Conservation (phyloP, 805 yeast genomes). For the Yueomyces sinensis region DNA sequence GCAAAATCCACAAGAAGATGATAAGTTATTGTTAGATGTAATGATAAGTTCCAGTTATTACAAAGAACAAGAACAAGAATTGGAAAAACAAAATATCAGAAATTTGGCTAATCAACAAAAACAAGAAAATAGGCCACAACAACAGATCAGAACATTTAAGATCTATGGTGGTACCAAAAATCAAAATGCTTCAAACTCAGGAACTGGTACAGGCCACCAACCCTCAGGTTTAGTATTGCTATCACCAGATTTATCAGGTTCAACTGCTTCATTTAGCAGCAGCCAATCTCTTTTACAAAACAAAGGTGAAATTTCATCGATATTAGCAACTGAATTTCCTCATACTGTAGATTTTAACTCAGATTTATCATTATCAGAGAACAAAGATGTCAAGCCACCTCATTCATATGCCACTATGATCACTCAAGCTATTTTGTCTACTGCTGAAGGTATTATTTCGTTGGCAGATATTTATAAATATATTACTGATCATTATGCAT, state of each 20-base stretch:
- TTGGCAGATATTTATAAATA: slow-evolving; percentile 83
- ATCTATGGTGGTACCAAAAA: slow-evolving; percentile 17
- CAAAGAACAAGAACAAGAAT: slow-evolving; percentile 6
- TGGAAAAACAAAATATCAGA: slow-evolving; percentile 2
- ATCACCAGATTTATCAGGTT: not conserved
- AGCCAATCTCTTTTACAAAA: not conserved
- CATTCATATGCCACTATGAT: slow-evolving; percentile 95
- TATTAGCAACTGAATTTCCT: slow-evolving; percentile 25
- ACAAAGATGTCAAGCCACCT: slow-evolving; percentile 85
- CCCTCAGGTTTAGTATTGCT: slow-evolving; percentile 1
- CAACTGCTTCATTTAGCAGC: not conserved
- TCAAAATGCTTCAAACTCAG: not conserved
- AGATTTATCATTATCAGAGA: slow-evolving; percentile 78
- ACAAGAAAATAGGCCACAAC: slow-evolving; percentile 8
- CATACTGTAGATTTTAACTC: slow-evolving; percentile 21
- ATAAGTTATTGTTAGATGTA: slow-evolving; percentile 5
- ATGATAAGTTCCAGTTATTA: slow-evolving; percentile 5
- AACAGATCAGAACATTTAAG: slow-evolving; percentile 20
- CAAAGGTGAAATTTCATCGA: slow-evolving; percentile 3
- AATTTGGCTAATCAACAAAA: not conserved
- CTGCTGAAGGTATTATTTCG: slow-evolving; percentile 74
- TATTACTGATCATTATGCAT: slow-evolving; percentile 76
- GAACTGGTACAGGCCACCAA: not conserved
- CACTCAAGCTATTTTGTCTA: slow-evolving; percentile 86
- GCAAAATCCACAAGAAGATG: slow-evolving; percentile 4